Evolutionary conservation across 2,329 filamentous ascomycete species (phyloP).

Genomic region (Colletotrichum sublineola): DNA sequence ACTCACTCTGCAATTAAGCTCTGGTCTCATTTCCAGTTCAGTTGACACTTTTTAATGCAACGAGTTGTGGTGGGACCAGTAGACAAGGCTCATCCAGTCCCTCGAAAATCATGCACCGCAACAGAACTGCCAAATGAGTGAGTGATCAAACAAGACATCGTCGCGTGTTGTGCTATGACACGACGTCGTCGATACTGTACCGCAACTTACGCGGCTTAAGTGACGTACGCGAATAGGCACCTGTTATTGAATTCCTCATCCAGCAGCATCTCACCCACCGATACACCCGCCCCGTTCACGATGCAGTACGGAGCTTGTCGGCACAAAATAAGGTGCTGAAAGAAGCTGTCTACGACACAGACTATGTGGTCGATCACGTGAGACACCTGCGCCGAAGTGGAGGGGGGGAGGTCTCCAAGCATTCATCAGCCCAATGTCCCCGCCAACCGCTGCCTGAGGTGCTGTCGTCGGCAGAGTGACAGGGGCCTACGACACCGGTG

Average conservation of each 20-base stretch:
- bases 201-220: slow-evolving; percentile 18
- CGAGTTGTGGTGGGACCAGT: too few species aligned
- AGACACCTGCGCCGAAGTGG: slow-evolving; percentile 9
- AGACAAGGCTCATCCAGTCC: background rate
- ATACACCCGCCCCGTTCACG: background rate
- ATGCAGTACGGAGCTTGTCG: background rate
- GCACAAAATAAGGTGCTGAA: slow-evolving; percentile 9
- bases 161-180: background rate
- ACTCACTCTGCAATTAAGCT: background rate
- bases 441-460: slow-evolving; percentile 12
- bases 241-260: slow-evolving; percentile 14
- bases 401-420: background rate
- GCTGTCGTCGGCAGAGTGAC: slow-evolving; percentile 31
- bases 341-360: slow-evolving; percentile 3
- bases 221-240: slow-evolving; percentile 24
- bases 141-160: background rate
- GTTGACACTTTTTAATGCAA: background rate
- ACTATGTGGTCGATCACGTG: slow-evolving; percentile 24
- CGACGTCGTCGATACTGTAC: background rate
- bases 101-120: background rate
- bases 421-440: slow-evolving; percentile 20
- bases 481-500: slow-evolving; percentile 36
- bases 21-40: background rate
- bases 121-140: background rate
- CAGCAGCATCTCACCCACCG: background rate